phyloP scores from a whole-genome alignment of 139 green algal genomes.

The Chlorella sp. region DNA sequence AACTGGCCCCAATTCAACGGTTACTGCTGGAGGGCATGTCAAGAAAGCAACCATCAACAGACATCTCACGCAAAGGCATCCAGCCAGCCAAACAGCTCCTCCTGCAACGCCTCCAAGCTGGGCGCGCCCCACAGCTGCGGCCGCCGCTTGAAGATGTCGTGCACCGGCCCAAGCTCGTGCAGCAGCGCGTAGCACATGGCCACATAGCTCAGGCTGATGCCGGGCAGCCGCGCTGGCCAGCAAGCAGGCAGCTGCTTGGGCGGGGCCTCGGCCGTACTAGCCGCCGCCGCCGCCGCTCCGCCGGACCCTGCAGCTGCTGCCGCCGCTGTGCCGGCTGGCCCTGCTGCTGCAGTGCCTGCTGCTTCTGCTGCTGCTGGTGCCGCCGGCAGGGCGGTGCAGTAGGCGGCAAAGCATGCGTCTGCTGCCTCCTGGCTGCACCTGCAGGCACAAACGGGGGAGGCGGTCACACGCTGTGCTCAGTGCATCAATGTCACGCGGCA shows the following conservation, averaged over 20 bases:
- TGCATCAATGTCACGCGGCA: no score
- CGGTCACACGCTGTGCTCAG: no score
- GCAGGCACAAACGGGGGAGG: no score
- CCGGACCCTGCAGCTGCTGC: neutral
- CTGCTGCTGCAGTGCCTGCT: neutral
- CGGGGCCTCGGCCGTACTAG: no score
- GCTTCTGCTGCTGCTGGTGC: neutral
- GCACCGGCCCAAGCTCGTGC: constrained; percentile 47
- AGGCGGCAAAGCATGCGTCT: neutral
- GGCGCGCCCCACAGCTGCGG: constrained; percentile 41
- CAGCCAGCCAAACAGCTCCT: constrained; percentile 17
- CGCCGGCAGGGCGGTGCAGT: neutral
- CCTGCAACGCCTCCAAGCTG: constrained; percentile 10
- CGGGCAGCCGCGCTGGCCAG: neutral
- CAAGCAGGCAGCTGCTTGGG: neutral
- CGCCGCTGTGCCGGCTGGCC: neutral
- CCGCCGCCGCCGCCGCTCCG: neutral
- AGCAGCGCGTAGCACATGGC: constrained; percentile 55
- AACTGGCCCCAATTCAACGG: no score
- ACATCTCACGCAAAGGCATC: no score
- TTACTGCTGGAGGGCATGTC: no score
- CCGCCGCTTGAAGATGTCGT: constrained; percentile 23
- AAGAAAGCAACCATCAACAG: no score
- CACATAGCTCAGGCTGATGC: constrained; percentile 23
- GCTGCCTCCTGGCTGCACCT: neutral